A percentile compares a stretch with the other conserved stretches of the same genome.
These are phyloP conservation scores for Auricularia heimuer DNA, from an alignment of 768 basidiomycete genomes.

Conservation along the genomic window DNA sequence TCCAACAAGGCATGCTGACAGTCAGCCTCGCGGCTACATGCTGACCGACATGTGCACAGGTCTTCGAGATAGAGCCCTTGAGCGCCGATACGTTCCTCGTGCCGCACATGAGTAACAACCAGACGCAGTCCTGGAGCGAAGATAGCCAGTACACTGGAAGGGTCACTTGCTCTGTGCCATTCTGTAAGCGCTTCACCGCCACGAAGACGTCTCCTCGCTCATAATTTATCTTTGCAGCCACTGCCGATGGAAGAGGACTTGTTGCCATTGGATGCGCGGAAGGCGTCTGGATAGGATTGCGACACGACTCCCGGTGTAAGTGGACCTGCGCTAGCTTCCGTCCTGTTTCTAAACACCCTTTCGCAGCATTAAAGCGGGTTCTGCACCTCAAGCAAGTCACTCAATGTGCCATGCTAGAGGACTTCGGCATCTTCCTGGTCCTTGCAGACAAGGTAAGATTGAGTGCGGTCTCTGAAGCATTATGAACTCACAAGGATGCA, in stretches of 20 bases:
- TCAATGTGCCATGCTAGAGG: slow-evolving; percentile 91
- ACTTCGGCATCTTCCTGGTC: slow-evolving; percentile 94
- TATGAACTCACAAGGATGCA: slow-evolving; percentile 18
- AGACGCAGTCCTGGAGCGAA: slow-evolving; percentile 49
- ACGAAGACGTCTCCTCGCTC: slow-evolving; percentile 6
- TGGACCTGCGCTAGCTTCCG: not conserved
- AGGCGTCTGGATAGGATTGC: slow-evolving; percentile 92
- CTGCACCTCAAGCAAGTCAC: slow-evolving; percentile 90
- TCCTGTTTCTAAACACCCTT: not conserved
- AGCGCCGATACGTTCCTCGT: slow-evolving; percentile 83
- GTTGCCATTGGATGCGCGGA: slow-evolving; percentile 92
- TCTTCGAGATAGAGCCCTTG: slow-evolving; percentile 85
- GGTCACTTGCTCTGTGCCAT: slow-evolving; percentile 92
- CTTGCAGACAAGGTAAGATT: slow-evolving; percentile 72
- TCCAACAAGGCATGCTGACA: slow-evolving; percentile 53
- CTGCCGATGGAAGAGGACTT: slow-evolving; percentile 72
- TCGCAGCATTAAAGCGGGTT: slow-evolving; percentile 79
- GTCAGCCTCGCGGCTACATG: not conserved
- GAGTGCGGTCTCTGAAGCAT: not conserved
- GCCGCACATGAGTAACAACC: slow-evolving; percentile 39
- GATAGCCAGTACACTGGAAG: slow-evolving; percentile 65
- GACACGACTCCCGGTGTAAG: slow-evolving; percentile 79
- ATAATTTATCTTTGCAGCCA: slow-evolving; percentile 36
- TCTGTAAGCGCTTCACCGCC: slow-evolving; percentile 41
- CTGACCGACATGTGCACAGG: slow-evolving; percentile 22